These are phyloP conservation scores for Apiospora malaysiana DNA, from an alignment of 2,329 filamentous ascomycete species.

Conservation along the genomic window DNA sequence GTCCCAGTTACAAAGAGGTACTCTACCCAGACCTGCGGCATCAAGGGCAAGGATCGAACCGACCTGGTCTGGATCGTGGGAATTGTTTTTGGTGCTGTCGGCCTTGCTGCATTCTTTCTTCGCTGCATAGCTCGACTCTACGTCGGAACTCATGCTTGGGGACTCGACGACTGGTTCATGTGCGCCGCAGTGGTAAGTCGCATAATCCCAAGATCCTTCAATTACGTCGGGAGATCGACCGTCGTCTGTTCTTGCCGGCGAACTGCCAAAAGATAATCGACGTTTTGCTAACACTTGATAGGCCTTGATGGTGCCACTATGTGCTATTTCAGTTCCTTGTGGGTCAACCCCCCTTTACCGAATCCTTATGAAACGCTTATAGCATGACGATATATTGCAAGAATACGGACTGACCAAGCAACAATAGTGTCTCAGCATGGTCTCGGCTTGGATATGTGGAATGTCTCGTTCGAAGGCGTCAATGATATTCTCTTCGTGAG, in stretches of 20 bases:
- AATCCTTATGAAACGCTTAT: neutral
- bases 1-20: slow-evolving; percentile 35
- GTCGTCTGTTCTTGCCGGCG: neutral
- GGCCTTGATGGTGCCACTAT: slow-evolving; percentile 29
- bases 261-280: neutral
- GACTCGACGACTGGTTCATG: slow-evolving; percentile 39
- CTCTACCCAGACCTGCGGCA: slow-evolving; percentile 29
- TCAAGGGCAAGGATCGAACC: slow-evolving; percentile 34
- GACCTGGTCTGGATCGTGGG: slow-evolving; percentile 34
- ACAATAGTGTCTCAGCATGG: slow-evolving; percentile 45
- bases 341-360: slow-evolving; percentile 21
- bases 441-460: slow-evolving; percentile 52
- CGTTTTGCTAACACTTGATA: neutral
- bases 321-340: slow-evolving; percentile 36
- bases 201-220: neutral
- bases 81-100: slow-evolving; percentile 36
- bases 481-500: slow-evolving; percentile 46
- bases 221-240: neutral
- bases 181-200: slow-evolving; percentile 33
- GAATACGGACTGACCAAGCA: neutral
- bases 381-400: neutral
- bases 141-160: slow-evolving; percentile 37
- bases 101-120: slow-evolving; percentile 38
- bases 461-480: slow-evolving; percentile 47
- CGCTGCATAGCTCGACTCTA: slow-evolving; percentile 37